These are phyloP conservation scores for Eremothecium sinecaudum DNA, from an alignment of 1,139 yeast genomes.

Conservation along the genomic window DNA sequence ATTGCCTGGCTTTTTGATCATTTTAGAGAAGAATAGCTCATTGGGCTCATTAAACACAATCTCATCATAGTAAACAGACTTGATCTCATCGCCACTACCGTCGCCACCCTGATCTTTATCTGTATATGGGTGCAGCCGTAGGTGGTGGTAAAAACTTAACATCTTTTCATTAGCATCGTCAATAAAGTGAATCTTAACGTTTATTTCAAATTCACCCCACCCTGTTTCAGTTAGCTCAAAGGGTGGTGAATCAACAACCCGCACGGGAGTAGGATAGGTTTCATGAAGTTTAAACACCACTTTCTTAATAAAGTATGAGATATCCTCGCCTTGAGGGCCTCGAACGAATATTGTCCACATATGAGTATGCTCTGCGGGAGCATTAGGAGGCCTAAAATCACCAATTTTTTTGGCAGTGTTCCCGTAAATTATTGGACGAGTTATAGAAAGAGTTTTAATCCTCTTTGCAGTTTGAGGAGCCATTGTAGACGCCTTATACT, in stretches of 20 bases:
- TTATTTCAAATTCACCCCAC: slow-evolving; percentile 98
- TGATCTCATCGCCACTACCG: slow-evolving; percentile 36
- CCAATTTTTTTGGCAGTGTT: slow-evolving; percentile 71
- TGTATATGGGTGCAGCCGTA: slow-evolving; percentile 84
- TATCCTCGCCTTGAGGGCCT: slow-evolving; percentile 75
- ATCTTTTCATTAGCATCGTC: slow-evolving; percentile 84
- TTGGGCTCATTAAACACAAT: slow-evolving; percentile 94
- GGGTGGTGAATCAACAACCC: slow-evolving; percentile 83
- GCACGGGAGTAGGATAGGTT: slow-evolving; percentile 75
- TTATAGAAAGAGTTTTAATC: slow-evolving; percentile 58
- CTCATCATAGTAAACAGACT: slow-evolving; percentile 78
- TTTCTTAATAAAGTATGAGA: slow-evolving; percentile 74
- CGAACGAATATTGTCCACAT: slow-evolving; percentile 89
- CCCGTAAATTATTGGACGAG: slow-evolving; percentile 83
- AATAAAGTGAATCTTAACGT: slow-evolving; percentile 76
- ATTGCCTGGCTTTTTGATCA: slow-evolving; percentile 70
- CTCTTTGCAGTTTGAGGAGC: slow-evolving; percentile 24
- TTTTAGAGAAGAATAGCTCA: slow-evolving; percentile 63
- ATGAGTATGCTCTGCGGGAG: slow-evolving; percentile 89
- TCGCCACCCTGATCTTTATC: slow-evolving; percentile 16
- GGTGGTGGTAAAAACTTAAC: slow-evolving; percentile 75
- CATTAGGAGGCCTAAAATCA: slow-evolving; percentile 51
- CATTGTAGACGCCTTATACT: not conserved
- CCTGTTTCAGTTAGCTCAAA: slow-evolving; percentile 96
- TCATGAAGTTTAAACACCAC: slow-evolving; percentile 94